Percentiles rank a stretch among this genome's conserved stretches.
Conservation (phyloP, 2,329 filamentous ascomycete genomes). For the Pestalotiopsis sp. region DNA sequence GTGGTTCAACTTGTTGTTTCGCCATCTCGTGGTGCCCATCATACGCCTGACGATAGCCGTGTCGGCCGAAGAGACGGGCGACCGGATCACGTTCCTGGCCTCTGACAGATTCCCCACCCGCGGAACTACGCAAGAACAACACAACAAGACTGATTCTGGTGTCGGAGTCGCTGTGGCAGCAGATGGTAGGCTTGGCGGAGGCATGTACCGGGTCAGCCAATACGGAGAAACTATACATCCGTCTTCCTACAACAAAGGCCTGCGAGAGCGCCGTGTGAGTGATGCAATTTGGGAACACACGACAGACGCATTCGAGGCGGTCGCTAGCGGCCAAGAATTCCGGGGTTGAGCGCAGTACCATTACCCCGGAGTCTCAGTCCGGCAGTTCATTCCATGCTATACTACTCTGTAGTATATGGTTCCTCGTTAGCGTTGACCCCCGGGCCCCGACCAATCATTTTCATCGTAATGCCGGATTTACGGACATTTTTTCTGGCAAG, state of each 20-base stretch:
- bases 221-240: neutral
- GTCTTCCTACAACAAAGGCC: neutral
- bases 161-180: neutral
- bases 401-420: no score
- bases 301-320: slow-evolving; percentile 2
- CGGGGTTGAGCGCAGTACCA: neutral
- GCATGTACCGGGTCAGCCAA: neutral
- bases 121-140: neutral
- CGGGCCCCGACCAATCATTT: no score
- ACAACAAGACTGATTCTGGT: neutral
- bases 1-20: slow-evolving; percentile 8
- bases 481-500: no score
- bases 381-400: no score
- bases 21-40: neutral
- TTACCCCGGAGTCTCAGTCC: no score
- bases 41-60: neutral
- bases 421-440: no score
- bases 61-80: neutral
- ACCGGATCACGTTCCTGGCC: neutral
- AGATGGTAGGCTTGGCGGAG: neutral
- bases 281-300: slow-evolving; percentile 7
- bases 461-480: no score
- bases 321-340: neutral
- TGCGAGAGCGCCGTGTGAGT: neutral
- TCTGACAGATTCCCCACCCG: slow-evolving; percentile 2